A percentile compares a stretch with the other conserved stretches of the same genome.
phyloP scores from a whole-genome alignment of 441 rosid species.

The Erodium moschatum region DNA sequence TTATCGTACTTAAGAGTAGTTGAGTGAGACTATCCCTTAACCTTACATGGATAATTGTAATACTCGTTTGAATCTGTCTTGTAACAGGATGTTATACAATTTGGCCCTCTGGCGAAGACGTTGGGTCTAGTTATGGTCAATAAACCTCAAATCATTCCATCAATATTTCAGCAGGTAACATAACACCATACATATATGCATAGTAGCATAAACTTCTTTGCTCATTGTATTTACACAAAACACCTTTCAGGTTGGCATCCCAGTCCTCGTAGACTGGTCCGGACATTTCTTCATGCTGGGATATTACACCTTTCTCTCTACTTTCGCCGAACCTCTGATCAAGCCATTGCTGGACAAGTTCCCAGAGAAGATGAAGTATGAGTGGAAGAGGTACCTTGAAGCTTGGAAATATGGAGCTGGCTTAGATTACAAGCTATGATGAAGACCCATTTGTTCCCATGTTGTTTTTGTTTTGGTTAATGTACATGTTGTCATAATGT shows the following conservation, averaged over 20 bases:
- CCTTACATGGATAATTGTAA: neutral
- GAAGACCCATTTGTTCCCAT: neutral
- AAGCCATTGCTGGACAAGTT: conserved; percentile 46
- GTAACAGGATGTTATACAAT: conserved; percentile 69
- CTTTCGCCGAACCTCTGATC: conserved; percentile 57
- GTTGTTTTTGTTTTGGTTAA: neutral
- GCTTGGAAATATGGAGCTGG: conserved; percentile 96
- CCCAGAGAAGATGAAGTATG: conserved; percentile 45
- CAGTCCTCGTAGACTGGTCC: conserved; percentile 75
- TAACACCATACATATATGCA: neutral
- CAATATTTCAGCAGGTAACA: conserved; percentile 68
- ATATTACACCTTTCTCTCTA: conserved; percentile 70
- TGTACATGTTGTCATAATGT: neutral
- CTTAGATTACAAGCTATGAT: conserved; percentile 61
- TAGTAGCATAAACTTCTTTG: conserved; percentile 1
- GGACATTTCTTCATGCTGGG: conserved; percentile 80
- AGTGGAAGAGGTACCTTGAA: conserved; percentile 68
- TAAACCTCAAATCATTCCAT: conserved; percentile 70
- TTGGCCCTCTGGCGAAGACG: conserved; percentile 78
- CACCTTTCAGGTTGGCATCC: conserved; percentile 58
- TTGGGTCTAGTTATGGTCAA: conserved; percentile 82
- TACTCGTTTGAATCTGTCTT: conserved; percentile 10
- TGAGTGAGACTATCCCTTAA: too few relatives aligned
- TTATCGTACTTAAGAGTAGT: too few relatives aligned
- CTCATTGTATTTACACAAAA: neutral